Conservation (phyloP, 768 basidiomycete species). For the Lactifluus pinguis region DNA sequence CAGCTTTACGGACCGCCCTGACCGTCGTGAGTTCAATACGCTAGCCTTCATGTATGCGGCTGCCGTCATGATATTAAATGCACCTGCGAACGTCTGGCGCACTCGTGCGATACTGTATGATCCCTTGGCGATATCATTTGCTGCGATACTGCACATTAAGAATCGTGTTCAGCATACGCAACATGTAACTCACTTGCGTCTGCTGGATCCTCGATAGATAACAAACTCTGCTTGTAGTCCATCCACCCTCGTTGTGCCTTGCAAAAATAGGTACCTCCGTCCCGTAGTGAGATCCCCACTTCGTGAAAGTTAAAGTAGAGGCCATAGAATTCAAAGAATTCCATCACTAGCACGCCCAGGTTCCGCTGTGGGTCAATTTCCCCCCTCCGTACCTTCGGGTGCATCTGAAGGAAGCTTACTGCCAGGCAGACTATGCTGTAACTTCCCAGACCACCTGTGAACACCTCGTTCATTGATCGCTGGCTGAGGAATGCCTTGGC, state of each 20-base stretch:
- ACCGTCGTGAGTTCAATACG: slow-evolving; percentile 47
- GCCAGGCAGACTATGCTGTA: slow-evolving; percentile 92
- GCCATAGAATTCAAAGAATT: slow-evolving; percentile 97
- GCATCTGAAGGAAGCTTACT: slow-evolving; percentile 93
- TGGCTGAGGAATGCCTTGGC: slow-evolving; percentile 88
- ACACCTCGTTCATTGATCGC: slow-evolving; percentile 96
- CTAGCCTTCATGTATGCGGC: slow-evolving; percentile 59
- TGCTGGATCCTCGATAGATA: slow-evolving; percentile 91
- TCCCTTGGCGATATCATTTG: slow-evolving; percentile 87
- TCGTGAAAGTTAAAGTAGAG: slow-evolving; percentile 85
- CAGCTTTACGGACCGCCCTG: slow-evolving; percentile 41
- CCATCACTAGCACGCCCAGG: slow-evolving; percentile 88
- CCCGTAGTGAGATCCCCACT: slow-evolving; percentile 78
- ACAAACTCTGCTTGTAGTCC: slow-evolving; percentile 45
- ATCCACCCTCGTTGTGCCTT: slow-evolving; percentile 80
- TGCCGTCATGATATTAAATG: slow-evolving; percentile 66
- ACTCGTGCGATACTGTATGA: slow-evolving; percentile 81
- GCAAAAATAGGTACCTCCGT: slow-evolving; percentile 84
- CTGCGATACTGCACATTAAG: slow-evolving; percentile 31
- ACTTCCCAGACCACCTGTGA: slow-evolving; percentile 87
- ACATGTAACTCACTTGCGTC: slow-evolving; percentile 57
- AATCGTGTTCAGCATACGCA: not conserved
- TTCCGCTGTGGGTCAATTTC: slow-evolving; percentile 85
- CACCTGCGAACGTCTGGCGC: slow-evolving; percentile 75
- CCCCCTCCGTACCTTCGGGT: slow-evolving; percentile 83